Evolutionary conservation across 805 yeast genomes (phyloP).

Genomic region (Huiozyma naganishii): DNA sequence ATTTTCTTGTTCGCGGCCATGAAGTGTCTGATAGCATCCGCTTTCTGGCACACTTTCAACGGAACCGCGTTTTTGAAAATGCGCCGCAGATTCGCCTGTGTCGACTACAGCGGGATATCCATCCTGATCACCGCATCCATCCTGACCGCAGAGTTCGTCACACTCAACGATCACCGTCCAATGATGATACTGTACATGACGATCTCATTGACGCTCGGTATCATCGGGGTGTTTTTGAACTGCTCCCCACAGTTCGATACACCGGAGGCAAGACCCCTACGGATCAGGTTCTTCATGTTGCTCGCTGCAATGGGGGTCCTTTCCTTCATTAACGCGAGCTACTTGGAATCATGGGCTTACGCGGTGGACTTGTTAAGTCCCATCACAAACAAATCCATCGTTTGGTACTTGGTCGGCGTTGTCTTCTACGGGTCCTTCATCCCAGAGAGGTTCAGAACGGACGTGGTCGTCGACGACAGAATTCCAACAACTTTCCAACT

Average conservation of each 20-base stretch:
- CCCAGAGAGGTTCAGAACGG: constrained; percentile 82
- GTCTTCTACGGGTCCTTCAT: constrained; percentile 76
- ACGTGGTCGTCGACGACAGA: constrained; percentile 42
- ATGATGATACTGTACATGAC: constrained; percentile 36
- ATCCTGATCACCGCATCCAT: constrained; percentile 82
- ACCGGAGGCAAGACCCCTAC: constrained; percentile 69
- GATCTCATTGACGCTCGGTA: constrained; percentile 57
- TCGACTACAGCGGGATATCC: constrained; percentile 92
- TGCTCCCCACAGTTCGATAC: constrained; percentile 90
- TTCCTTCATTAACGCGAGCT: constrained; percentile 44
- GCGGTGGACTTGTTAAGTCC: constrained; percentile 55
- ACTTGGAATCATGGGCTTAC: constrained; percentile 43
- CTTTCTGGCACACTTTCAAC: constrained; percentile 85
- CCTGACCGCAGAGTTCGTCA: constrained; percentile 72
- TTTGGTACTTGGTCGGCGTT: constrained; percentile 74
- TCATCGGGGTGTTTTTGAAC: constrained; percentile 63
- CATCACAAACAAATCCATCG: constrained; percentile 49
- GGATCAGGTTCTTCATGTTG: constrained; percentile 72
- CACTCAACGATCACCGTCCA: constrained; percentile 36
- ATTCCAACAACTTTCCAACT: constrained; percentile 30
- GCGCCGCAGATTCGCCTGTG: constrained; percentile 76
- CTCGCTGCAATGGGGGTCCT: constrained; percentile 66
- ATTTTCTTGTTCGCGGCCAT: constrained; percentile 62
- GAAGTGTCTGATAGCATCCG: constrained; percentile 68
- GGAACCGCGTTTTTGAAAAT: constrained; percentile 54